Evolutionary conservation across 805 yeast genomes (phyloP).

Genomic region (Wickerhamiella qilinensis): DNA sequence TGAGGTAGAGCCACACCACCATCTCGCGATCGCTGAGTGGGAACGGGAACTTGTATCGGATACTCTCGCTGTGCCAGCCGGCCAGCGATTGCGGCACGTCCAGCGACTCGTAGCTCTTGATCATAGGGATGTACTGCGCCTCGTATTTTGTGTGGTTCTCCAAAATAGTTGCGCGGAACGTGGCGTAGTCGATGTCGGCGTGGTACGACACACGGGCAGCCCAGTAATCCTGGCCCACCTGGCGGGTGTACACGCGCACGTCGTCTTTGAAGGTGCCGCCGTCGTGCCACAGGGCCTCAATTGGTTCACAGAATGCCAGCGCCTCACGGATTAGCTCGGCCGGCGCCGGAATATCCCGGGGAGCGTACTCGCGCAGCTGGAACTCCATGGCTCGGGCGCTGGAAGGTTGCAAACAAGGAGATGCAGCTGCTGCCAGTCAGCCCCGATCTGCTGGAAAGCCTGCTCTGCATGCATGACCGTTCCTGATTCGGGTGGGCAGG

Average conservation of each 20-base stretch:
- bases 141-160: constrained; percentile 25
- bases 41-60: constrained; percentile 22
- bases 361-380: not conserved
- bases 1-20: constrained; percentile 21
- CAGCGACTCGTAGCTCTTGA: constrained; percentile 16
- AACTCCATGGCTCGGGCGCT: no score
- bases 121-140: constrained; percentile 22
- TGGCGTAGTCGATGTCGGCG: constrained; percentile 17
- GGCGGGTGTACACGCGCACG: not conserved
- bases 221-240: constrained; percentile 21
- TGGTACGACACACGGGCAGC: constrained; percentile 23
- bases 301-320: not conserved
- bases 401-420: no score
- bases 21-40: constrained; percentile 22
- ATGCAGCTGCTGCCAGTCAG: no score
- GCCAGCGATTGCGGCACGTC: constrained; percentile 9
- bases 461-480: no score
- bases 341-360: not conserved
- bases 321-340: not conserved
- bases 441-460: no score
- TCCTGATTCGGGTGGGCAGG: no score
- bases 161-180: constrained; percentile 17
- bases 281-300: not conserved
- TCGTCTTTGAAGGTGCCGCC: not conserved
- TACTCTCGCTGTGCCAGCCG: constrained; percentile 16